Evolutionary conservation across 495 filamentous ascomycete species (phyloP).

Genomic region (Letharia columbiana): DNA sequence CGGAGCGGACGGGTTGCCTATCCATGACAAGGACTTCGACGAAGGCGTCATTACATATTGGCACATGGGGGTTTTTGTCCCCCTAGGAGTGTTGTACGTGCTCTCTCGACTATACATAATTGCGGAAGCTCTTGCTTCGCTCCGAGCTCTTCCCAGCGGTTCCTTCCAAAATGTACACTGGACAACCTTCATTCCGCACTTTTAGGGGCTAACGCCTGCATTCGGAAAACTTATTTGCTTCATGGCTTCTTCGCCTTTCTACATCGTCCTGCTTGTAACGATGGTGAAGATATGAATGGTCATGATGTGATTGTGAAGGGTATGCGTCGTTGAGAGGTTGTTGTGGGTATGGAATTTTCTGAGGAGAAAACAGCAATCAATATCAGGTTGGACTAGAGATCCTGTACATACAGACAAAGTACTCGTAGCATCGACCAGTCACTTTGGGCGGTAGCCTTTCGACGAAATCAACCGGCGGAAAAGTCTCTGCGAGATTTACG

Average conservation of each 20-base stretch:
- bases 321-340: no score
- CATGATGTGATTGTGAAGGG: no score
- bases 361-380: no score
- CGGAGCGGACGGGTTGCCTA: background rate
- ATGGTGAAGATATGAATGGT: no score
- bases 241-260: background rate
- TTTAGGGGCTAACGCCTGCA: background rate
- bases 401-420: no score
- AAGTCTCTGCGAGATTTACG: no score
- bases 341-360: no score
- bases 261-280: background rate
- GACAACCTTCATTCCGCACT: background rate
- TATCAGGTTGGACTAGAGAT: no score
- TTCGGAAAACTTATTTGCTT: background rate
- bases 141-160: constrained; percentile 5
- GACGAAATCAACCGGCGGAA: no score
- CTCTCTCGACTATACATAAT: constrained; percentile 4
- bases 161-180: background rate
- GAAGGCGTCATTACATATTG: background rate
- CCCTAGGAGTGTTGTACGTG: background rate
- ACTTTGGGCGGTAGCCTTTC: no score
- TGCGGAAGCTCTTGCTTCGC: constrained; percentile 8
- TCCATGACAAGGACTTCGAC: constrained; percentile 4
- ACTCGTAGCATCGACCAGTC: no score
- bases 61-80: background rate